Evolutionary conservation across 2,329 filamentous ascomycete species (phyloP).

Genomic region (Colletotrichum salicis): DNA sequence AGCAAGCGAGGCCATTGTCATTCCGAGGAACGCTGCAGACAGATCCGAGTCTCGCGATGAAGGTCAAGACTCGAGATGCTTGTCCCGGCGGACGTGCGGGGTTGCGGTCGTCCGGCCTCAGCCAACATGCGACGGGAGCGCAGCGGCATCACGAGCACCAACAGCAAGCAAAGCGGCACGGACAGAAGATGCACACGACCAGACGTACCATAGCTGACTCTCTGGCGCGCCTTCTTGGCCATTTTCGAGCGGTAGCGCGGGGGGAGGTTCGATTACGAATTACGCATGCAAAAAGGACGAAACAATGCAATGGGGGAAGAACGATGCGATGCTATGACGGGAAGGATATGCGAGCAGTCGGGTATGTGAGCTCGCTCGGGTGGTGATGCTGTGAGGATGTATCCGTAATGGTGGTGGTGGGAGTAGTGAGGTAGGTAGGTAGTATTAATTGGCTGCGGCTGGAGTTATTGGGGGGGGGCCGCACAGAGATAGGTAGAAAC

Average conservation of each 20-base stretch:
- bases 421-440: background rate
- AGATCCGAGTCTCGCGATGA: background rate
- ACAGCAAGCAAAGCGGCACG: background rate
- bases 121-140: constrained; percentile 16
- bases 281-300: constrained; percentile 23
- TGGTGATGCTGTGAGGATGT: constrained; percentile 26
- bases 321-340: background rate
- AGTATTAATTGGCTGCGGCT: background rate
- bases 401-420: background rate
- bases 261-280: constrained; percentile 23
- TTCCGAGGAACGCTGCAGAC: constrained; percentile 1
- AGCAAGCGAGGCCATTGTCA: constrained; percentile 7
- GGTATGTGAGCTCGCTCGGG: background rate
- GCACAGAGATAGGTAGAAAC: background rate
- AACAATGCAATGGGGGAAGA: background rate
- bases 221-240: constrained; percentile 76
- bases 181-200: constrained; percentile 7
- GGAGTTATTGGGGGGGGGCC: background rate
- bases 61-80: constrained; percentile 7
- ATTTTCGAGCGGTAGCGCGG: constrained; percentile 50
- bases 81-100: constrained; percentile 20
- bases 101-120: constrained; percentile 8
- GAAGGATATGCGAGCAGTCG: background rate
- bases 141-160: constrained; percentile 13
- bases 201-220: constrained; percentile 74